Conservation (phyloP, 176 grass and related monocot genomes). For the Bromus sterilis region DNA sequence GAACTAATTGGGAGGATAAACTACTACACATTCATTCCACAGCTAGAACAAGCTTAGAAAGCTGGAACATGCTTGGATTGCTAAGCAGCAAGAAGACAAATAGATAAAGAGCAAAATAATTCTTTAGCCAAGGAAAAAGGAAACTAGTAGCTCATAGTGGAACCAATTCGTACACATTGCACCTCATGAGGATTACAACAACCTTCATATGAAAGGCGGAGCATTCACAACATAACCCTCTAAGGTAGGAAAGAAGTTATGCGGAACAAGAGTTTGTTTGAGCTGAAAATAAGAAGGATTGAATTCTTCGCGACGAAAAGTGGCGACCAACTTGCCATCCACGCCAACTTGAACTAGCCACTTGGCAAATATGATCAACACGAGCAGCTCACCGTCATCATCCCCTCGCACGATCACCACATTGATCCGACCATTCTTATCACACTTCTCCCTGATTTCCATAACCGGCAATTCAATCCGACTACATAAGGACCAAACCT, state of each 20-base stretch:
- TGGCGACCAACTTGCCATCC: not conserved
- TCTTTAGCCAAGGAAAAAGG: no score
- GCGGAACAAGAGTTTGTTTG: not conserved
- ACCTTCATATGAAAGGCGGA: not conserved
- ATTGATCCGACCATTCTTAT: not conserved
- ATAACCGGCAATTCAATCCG: no score
- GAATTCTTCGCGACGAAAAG: not conserved
- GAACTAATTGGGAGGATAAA: no score
- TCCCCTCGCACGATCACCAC: not conserved
- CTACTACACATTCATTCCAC: no score
- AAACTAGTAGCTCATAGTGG: not conserved
- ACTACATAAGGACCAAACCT: not conserved
- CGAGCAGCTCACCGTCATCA: not conserved
- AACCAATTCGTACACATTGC: not conserved
- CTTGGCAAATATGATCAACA: not conserved
- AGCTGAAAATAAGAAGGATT: not conserved
- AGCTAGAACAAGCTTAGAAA: no score
- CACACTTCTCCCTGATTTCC: not conserved
- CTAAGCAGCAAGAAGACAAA: no score
- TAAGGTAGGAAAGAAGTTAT: not conserved
- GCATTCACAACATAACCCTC: not conserved
- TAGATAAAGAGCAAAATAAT: no score
- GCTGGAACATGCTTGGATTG: no score
- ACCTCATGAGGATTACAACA: not conserved
- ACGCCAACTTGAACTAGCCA: no score